phyloP scores from a whole-genome alignment of 768 basidiomycete genomes.

The Termitomyces bulborhizus region DNA sequence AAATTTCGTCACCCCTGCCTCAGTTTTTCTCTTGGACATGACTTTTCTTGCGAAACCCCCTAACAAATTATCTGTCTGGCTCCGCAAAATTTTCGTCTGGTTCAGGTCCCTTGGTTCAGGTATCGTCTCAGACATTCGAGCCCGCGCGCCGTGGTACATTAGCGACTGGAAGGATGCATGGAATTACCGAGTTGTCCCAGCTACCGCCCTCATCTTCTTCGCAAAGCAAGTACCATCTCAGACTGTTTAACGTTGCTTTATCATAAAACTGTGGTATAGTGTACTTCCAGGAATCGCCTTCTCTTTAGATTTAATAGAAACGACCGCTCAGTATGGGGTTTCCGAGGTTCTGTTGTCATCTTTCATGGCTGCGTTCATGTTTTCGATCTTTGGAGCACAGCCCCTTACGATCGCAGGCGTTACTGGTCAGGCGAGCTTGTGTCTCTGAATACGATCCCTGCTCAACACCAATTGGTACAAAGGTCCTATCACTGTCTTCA shows the following conservation, averaged over 20 bases:
- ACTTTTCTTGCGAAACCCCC: background rate
- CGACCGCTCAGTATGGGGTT: constrained; percentile 85
- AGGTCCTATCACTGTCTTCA: constrained; percentile 91
- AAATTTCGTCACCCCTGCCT: too few species aligned
- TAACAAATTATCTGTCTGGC: background rate
- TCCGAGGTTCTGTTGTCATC: constrained; percentile 78
- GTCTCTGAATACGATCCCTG: background rate
- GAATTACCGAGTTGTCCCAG: constrained; percentile 87
- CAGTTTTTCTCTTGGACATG: background rate
- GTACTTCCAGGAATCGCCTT: constrained; percentile 91
- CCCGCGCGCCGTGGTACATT: constrained; percentile 72
- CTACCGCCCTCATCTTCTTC: constrained; percentile 81
- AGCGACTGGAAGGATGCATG: constrained; percentile 90
- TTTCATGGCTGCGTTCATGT: constrained; percentile 87
- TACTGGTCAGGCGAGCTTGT: constrained; percentile 43
- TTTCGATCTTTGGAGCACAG: constrained; percentile 84
- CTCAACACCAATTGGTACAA: background rate
- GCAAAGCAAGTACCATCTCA: constrained; percentile 53
- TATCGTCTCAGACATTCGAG: constrained; percentile 62
- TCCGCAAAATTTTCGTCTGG: constrained; percentile 14
- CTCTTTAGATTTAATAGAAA: constrained; percentile 87
- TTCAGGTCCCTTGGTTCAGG: constrained; percentile 44
- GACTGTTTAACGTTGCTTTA: background rate
- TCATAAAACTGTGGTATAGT: constrained; percentile 25
- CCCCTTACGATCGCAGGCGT: constrained; percentile 91